A percentile compares a stretch with the other conserved stretches of the same genome.
These are phyloP conservation scores for Saccharomyces pastorianus DNA, from an alignment of 1,139 yeast species.

Conservation along the genomic window DNA sequence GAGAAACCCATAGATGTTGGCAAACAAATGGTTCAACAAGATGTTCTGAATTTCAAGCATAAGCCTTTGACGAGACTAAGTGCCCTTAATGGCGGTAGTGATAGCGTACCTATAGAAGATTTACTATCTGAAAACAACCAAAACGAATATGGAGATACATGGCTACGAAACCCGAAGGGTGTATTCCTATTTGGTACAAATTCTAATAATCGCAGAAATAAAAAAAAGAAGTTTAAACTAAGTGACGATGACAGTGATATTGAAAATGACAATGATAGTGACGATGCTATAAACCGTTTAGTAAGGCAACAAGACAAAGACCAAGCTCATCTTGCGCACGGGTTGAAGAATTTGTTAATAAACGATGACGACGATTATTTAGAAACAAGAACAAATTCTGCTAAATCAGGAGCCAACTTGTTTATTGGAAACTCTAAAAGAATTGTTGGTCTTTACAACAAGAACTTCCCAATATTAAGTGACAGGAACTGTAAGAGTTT, in stretches of 20 bases:
- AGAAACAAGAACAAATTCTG: not conserved
- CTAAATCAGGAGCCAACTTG: not conserved
- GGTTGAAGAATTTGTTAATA: not conserved
- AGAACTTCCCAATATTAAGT: conserved; percentile 18
- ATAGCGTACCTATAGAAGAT: not conserved
- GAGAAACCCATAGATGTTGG: conserved; percentile 23
- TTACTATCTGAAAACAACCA: not conserved
- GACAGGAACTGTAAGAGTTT: conserved; percentile 15
- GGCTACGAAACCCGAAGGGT: not conserved
- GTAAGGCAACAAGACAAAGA: not conserved
- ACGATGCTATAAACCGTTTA: conserved; percentile 1
- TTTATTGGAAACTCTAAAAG: not conserved
- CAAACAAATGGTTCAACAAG: conserved; percentile 6
- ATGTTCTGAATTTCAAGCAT: conserved; percentile 14
- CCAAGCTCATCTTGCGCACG: not conserved
- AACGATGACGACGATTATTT: not conserved
- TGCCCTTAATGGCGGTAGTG: not conserved
- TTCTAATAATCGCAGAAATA: not conserved
- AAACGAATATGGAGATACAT: not conserved
- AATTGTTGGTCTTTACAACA: conserved; percentile 4
- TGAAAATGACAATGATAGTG: conserved; percentile 3
- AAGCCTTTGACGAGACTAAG: conserved; percentile 10
- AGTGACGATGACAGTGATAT: conserved; percentile 8
- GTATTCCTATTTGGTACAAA: not conserved
- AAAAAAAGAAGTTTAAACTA: conserved; percentile 4